Conservation (phyloP, 1,284 basidiomycete genomes). For the Wolfiporia cocos region DNA sequence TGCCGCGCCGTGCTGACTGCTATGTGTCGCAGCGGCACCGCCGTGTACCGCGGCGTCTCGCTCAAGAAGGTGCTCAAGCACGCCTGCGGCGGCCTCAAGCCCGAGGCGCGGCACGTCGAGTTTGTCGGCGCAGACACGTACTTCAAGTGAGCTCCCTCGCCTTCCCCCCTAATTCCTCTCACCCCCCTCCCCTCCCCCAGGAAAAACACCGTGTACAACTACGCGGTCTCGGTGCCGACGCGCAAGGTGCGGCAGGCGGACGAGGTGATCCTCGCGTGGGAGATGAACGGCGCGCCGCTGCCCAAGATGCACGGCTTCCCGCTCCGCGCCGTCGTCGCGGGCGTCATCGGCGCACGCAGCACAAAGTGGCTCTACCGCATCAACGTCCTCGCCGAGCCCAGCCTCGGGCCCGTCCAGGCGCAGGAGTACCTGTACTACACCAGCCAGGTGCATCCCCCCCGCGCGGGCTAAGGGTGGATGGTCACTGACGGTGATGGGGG, state of each 20-base stretch:
- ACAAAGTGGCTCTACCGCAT: constrained; percentile 54
- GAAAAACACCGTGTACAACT: constrained; percentile 45
- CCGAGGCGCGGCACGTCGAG: constrained; percentile 46
- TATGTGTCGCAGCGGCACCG: constrained; percentile 18
- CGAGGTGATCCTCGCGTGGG: constrained; percentile 51
- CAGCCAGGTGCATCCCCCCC: constrained; percentile 26
- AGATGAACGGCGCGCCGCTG: constrained; percentile 52
- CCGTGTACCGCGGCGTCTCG: constrained; percentile 41
- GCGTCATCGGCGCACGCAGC: constrained; percentile 54
- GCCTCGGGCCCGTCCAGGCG: constrained; percentile 45
- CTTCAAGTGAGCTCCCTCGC: constrained; percentile 37
- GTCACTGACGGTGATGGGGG: background rate
- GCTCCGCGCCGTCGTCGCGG: constrained; percentile 45
- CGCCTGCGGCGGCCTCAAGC: constrained; percentile 44
- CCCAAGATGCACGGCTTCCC: constrained; percentile 52
- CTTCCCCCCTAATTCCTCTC: too few relatives aligned
- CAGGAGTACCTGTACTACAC: constrained; percentile 52
- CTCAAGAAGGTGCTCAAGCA: constrained; percentile 48
- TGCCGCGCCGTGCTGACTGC: too few relatives aligned
- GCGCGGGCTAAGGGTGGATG: background rate
- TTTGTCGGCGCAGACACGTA: constrained; percentile 55
- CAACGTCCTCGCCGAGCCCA: constrained; percentile 42
- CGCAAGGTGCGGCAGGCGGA: constrained; percentile 44
- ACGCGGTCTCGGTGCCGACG: constrained; percentile 48
- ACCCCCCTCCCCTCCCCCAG: too few relatives aligned